Evolutionary conservation across 768 basidiomycete species (phyloP).

Genomic region (Lentinula lateritia): DNA sequence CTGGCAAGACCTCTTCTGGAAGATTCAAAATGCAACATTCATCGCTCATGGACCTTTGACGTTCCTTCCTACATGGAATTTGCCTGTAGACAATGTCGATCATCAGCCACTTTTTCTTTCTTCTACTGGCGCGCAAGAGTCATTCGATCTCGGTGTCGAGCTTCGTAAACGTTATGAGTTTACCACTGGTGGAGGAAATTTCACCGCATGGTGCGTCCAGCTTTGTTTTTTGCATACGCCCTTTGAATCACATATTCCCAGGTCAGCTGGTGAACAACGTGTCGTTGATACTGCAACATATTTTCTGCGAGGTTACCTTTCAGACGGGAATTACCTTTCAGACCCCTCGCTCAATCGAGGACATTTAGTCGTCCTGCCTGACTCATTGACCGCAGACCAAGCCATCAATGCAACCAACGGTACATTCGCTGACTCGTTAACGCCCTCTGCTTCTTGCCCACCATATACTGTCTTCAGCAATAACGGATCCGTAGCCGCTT

Average conservation of each 20-base stretch:
- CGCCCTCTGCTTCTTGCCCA: slow-evolving; percentile 34
- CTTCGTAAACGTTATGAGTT: slow-evolving; percentile 33
- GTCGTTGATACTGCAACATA: slow-evolving; percentile 34
- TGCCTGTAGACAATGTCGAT: slow-evolving; percentile 31
- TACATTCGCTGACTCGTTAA: slow-evolving; percentile 36
- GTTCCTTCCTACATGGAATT: slow-evolving; percentile 35
- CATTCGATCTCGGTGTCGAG: slow-evolving; percentile 33
- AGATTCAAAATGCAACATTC: slow-evolving; percentile 35
- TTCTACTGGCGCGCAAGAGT: slow-evolving; percentile 31
- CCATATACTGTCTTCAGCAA: slow-evolving; percentile 23
- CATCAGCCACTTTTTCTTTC: slow-evolving; percentile 35
- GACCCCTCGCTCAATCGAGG: slow-evolving; percentile 26
- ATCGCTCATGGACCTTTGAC: slow-evolving; percentile 31
- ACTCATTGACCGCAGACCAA: slow-evolving; percentile 16
- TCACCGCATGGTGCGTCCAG: slow-evolving; percentile 33
- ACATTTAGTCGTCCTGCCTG: slow-evolving; percentile 28
- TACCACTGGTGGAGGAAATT: slow-evolving; percentile 32
- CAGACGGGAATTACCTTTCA: slow-evolving; percentile 33
- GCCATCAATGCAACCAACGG: slow-evolving; percentile 23
- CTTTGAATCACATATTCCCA: slow-evolving; percentile 7
- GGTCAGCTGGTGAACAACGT: slow-evolving; percentile 37
- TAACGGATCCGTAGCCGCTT: slow-evolving; percentile 19
- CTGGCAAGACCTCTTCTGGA: slow-evolving; percentile 31
- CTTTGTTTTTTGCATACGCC: not conserved
- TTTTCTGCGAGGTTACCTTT: slow-evolving; percentile 36